A percentile compares a stretch with the other conserved stretches of the same genome.
These are phyloP conservation scores for Myxozyma lipomycoides DNA, from an alignment of 805 yeast genomes.

Conservation along the genomic window DNA sequence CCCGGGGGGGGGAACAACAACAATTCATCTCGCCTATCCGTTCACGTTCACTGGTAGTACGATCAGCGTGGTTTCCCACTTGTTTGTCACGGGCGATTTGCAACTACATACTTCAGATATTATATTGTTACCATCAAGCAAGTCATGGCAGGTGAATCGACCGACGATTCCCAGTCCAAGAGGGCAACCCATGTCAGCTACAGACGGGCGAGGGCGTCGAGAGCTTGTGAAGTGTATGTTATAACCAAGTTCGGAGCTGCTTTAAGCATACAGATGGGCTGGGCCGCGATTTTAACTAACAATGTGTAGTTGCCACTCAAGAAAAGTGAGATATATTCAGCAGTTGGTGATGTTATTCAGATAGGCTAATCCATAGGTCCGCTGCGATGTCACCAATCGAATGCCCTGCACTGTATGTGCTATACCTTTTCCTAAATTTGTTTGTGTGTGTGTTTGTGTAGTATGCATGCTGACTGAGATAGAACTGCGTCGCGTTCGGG, in stretches of 20 bases:
- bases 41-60: background rate
- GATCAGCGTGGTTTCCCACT: background rate
- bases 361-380: conserved; percentile 13
- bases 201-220: conserved; percentile 50
- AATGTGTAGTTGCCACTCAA: conserved; percentile 26
- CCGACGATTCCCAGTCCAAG: background rate
- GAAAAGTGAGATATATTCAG: conserved; percentile 17
- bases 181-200: conserved; percentile 21
- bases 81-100: background rate
- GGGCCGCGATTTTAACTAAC: background rate
- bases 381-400: conserved; percentile 51
- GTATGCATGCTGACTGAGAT: background rate
- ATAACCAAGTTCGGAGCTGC: background rate
- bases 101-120: too few species aligned
- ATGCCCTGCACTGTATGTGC: conserved; percentile 52
- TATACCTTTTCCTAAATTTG: background rate
- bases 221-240: conserved; percentile 70
- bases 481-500: conserved; percentile 36
- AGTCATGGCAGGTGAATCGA: too few species aligned
- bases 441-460: conserved; percentile 1
- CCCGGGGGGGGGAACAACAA: background rate
- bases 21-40: background rate
- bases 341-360: background rate
- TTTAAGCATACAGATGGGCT: conserved; percentile 1
- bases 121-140: too few species aligned